phyloP scores from a whole-genome alignment of 2,329 filamentous ascomycete genomes.

The Alternaria triticimaculans region DNA sequence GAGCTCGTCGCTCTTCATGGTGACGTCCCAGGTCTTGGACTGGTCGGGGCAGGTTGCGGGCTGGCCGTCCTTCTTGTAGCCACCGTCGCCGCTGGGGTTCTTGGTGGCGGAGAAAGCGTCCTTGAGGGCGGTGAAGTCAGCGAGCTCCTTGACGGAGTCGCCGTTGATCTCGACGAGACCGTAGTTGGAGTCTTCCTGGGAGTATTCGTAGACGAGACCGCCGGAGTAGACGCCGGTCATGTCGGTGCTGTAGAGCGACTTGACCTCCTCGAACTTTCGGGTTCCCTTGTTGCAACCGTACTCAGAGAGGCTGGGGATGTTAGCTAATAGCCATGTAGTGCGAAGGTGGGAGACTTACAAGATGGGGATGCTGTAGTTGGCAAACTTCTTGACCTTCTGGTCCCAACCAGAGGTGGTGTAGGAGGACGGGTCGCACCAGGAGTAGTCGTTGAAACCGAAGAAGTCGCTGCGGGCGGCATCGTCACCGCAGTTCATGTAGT shows the following conservation, averaged over 20 bases:
- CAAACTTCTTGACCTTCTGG: slow-evolving; percentile 86
- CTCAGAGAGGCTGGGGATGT: slow-evolving; percentile 72
- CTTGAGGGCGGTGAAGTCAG: slow-evolving; percentile 69
- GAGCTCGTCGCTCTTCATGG: slow-evolving; percentile 54
- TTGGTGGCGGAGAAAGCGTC: slow-evolving; percentile 57
- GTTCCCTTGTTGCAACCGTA: slow-evolving; percentile 87
- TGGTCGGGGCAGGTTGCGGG: slow-evolving; percentile 62
- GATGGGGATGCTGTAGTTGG: slow-evolving; percentile 83
- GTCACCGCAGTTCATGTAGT: slow-evolving; percentile 92
- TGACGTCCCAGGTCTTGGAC: slow-evolving; percentile 64
- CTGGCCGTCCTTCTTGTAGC: slow-evolving; percentile 62
- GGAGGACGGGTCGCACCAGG: slow-evolving; percentile 77
- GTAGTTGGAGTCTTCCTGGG: slow-evolving; percentile 71
- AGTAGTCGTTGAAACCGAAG: slow-evolving; percentile 90
- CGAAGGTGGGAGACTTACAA: slow-evolving; percentile 58
- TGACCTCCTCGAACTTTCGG: slow-evolving; percentile 81
- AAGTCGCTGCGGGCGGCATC: slow-evolving; percentile 87
- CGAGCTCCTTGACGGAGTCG: slow-evolving; percentile 61
- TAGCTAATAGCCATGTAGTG: slow-evolving; percentile 9
- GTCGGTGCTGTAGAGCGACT: slow-evolving; percentile 76
- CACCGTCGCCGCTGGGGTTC: slow-evolving; percentile 63
- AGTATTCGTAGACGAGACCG: slow-evolving; percentile 95
- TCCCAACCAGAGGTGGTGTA: slow-evolving; percentile 80
- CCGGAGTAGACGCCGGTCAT: slow-evolving; percentile 95
- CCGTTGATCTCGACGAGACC: slow-evolving; percentile 73